phyloP scores from a whole-genome alignment of 2,329 filamentous ascomycete genomes.

The Coniochaeta ligniaria region DNA sequence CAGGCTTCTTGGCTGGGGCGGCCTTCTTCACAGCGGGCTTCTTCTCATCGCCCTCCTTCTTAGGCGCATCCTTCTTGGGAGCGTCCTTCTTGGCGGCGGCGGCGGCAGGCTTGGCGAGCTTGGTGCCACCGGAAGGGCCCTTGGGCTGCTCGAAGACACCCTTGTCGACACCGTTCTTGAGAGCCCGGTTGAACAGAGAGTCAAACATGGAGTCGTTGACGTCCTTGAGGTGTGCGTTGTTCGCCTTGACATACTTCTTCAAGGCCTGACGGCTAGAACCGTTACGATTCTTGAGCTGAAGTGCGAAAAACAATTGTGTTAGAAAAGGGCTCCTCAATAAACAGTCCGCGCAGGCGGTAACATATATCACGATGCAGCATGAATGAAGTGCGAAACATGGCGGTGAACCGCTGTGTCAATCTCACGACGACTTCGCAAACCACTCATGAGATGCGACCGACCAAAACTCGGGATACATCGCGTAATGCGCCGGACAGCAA shows the following conservation, averaged over 20 bases:
- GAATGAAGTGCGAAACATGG: neutral
- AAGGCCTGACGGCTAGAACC: constrained; percentile 53
- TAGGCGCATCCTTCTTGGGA: constrained; percentile 22
- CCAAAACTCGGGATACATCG: constrained; percentile 8
- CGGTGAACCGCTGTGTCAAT: neutral
- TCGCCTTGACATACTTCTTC: constrained; percentile 54
- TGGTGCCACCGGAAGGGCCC: constrained; percentile 84
- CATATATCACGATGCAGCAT: neutral
- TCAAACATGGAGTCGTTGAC: constrained; percentile 50
- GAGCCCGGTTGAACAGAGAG: constrained; percentile 77
- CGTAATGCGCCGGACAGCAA: constrained; percentile 28
- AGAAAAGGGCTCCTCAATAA: constrained; percentile 20
- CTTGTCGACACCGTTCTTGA: constrained; percentile 77
- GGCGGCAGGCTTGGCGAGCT: constrained; percentile 72
- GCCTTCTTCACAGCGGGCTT: constrained; percentile 24
- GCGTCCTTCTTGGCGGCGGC: constrained; percentile 24
- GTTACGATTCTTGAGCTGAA: constrained; percentile 56
- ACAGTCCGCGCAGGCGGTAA: neutral
- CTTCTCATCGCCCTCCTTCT: constrained; percentile 20
- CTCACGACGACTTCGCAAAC: neutral
- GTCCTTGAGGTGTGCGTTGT: constrained; percentile 36
- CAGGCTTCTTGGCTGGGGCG: constrained; percentile 54
- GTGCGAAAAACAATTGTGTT: constrained; percentile 23
- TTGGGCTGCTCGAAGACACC: constrained; percentile 85
- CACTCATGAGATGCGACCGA: neutral